Evolutionary conservation across 352 stramenopile genomes (phyloP).

Genomic region (Pythium angustatum): DNA sequence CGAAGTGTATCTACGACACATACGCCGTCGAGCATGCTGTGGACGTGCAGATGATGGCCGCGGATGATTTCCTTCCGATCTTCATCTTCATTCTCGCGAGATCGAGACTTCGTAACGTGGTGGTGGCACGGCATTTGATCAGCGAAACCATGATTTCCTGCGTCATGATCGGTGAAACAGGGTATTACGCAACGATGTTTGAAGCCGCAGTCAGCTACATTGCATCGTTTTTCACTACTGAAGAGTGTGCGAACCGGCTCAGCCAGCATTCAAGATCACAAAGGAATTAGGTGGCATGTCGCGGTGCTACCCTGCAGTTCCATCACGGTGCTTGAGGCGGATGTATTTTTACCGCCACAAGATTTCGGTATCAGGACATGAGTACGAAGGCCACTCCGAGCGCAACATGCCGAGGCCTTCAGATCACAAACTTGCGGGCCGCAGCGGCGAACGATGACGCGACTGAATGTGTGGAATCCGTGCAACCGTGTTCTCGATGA

Average conservation of each 20-base stretch:
- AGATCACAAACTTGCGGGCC: too few relatives aligned
- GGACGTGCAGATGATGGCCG: conserved; percentile 46
- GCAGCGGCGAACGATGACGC: conserved; percentile 4
- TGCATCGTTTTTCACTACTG: conserved; percentile 35
- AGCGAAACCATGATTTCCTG: conserved; percentile 78
- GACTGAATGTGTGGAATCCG: conserved; percentile 40
- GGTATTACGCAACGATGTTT: conserved; percentile 82
- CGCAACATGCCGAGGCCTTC: too few relatives aligned
- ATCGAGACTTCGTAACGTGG: conserved; percentile 52
- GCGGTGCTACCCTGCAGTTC: too few relatives aligned
- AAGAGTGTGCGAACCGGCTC: background rate
- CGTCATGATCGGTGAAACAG: conserved; percentile 76
- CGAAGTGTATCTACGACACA: conserved; percentile 73
- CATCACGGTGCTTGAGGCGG: too few relatives aligned
- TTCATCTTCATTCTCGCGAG: conserved; percentile 73
- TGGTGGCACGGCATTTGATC: conserved; percentile 63
- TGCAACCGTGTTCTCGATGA: conserved; percentile 51
- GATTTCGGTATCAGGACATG: conserved; percentile 17
- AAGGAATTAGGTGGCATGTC: background rate
- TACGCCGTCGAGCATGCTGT: conserved; percentile 46
- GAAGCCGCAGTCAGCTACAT: conserved; percentile 75
- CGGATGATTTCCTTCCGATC: conserved; percentile 80
- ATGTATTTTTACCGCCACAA: conserved; percentile 15
- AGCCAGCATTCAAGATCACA: background rate
- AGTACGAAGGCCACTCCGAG: background rate